Evolutionary conservation across 1,284 basidiomycete genomes (phyloP).

Genomic region (Apiotrichum sp.): DNA sequence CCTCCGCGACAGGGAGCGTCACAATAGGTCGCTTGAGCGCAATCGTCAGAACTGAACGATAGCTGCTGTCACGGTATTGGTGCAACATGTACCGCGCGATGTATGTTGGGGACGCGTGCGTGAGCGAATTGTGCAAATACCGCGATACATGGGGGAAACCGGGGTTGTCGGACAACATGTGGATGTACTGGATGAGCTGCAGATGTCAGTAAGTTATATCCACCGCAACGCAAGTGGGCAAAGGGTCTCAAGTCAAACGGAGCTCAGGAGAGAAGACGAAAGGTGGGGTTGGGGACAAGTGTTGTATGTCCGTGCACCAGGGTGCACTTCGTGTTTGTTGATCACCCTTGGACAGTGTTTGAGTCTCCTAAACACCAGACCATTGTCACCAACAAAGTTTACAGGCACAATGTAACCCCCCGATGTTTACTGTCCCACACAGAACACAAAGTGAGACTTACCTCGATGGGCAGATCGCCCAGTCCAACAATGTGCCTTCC

Average conservation of each 20-base stretch:
- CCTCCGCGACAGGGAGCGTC: constrained; percentile 22
- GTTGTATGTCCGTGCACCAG: too few species aligned
- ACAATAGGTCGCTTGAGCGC: constrained; percentile 35
- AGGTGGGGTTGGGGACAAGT: too few species aligned
- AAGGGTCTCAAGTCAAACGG: too few species aligned
- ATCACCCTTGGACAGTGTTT: too few species aligned
- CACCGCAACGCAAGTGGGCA: too few species aligned
- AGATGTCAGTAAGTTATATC: too few species aligned
- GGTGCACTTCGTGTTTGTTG: too few species aligned
- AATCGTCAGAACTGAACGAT: constrained; percentile 21
- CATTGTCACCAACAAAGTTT: too few species aligned
- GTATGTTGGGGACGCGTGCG: constrained; percentile 25
- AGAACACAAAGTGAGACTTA: constrained; percentile 1
- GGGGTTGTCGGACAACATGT: constrained; percentile 59
- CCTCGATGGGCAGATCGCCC: constrained; percentile 24
- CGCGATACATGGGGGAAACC: constrained; percentile 56
- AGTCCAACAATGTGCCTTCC: constrained; percentile 6
- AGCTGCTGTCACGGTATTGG: constrained; percentile 22
- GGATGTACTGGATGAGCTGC: constrained; percentile 67
- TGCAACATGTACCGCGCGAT: constrained; percentile 30
- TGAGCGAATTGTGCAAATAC: constrained; percentile 54
- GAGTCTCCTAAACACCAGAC: too few species aligned
- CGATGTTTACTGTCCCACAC: too few species aligned
- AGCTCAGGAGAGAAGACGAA: too few species aligned
- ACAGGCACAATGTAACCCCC: too few species aligned